These are phyloP conservation scores for Aspergillus viridinutans DNA, from an alignment of 2,329 filamentous ascomycete species.

Conservation along the genomic window DNA sequence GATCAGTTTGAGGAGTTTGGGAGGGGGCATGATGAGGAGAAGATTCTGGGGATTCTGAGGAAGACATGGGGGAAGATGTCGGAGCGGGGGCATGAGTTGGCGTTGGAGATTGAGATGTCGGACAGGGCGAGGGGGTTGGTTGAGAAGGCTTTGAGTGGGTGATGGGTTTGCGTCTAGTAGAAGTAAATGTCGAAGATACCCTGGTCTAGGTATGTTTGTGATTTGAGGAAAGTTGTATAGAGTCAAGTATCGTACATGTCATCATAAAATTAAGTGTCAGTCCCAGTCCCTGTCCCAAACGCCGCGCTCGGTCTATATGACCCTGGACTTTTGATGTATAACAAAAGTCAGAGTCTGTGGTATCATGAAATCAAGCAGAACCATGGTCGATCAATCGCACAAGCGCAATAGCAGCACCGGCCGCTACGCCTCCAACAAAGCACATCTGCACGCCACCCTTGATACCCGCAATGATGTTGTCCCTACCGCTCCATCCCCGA, in stretches of 20 bases:
- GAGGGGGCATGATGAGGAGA: conserved; percentile 63
- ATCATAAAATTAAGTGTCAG: neutral
- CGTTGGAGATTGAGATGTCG: conserved; percentile 62
- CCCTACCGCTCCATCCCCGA: conserved; percentile 40
- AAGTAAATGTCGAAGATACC: neutral
- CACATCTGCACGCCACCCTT: conserved; percentile 62
- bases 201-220: neutral
- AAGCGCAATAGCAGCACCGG: conserved; percentile 61
- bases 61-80: conserved; percentile 79
- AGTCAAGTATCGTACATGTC: neutral
- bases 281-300: neutral
- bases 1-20: conserved; percentile 82
- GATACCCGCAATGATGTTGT: conserved; percentile 51
- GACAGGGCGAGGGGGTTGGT: conserved; percentile 60
- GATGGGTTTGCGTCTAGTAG: conserved; percentile 2
- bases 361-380: conserved; percentile 8
- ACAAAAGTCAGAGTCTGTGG: neutral
- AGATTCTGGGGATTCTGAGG: conserved; percentile 65
- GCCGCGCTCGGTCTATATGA: conserved; percentile 1
- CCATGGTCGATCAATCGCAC: conserved; percentile 52
- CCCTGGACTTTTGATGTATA: neutral
- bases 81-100: conserved; percentile 57
- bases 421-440: conserved; percentile 61
- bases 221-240: neutral
- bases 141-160: conserved; percentile 55